Evolutionary conservation across 225 moss, liverwort and hornwort genomes (phyloP).

Genomic region (Takakia lepidozioides): DNA sequence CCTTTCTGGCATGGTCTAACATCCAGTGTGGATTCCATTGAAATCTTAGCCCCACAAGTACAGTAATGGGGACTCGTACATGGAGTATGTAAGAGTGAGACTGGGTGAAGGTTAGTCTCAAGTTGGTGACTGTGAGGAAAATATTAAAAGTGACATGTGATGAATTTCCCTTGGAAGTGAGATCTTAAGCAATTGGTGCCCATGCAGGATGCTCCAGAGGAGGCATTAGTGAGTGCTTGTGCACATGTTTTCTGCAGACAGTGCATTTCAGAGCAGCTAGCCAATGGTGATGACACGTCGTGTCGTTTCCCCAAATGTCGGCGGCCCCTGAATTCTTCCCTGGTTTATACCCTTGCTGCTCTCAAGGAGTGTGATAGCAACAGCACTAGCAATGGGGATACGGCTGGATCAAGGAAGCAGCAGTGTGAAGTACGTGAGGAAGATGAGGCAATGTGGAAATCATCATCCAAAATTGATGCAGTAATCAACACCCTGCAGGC

Average conservation of each 20-base stretch:
- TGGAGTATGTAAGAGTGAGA: too few species aligned
- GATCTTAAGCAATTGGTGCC: too few species aligned
- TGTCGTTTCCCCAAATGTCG: constrained; percentile 82
- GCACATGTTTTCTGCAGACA: constrained; percentile 91
- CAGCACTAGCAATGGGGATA: constrained; percentile 13
- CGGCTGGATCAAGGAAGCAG: constrained; percentile 1
- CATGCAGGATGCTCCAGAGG: constrained; percentile 88
- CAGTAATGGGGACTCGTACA: too few species aligned
- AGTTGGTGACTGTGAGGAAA: too few species aligned
- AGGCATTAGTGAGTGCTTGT: constrained; percentile 78
- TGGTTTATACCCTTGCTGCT: constrained; percentile 61
- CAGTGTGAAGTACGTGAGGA: constrained; percentile 8
- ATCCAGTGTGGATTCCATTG: too few species aligned
- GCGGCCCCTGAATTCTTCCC: constrained; percentile 54
- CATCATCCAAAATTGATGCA: constrained; percentile 94
- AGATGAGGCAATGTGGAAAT: constrained; percentile 51
- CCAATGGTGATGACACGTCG: constrained; percentile 73
- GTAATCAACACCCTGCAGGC: constrained; percentile 76
- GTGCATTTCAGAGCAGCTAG: constrained; percentile 85
- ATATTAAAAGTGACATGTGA: too few species aligned
- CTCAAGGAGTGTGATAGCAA: constrained; percentile 50
- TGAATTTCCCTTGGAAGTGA: too few species aligned
- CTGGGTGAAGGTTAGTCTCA: too few species aligned
- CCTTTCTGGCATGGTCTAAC: too few species aligned
- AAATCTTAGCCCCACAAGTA: too few species aligned